Conservation (phyloP, 75 land plant species). For the Selaginella tamariscina region DNA sequence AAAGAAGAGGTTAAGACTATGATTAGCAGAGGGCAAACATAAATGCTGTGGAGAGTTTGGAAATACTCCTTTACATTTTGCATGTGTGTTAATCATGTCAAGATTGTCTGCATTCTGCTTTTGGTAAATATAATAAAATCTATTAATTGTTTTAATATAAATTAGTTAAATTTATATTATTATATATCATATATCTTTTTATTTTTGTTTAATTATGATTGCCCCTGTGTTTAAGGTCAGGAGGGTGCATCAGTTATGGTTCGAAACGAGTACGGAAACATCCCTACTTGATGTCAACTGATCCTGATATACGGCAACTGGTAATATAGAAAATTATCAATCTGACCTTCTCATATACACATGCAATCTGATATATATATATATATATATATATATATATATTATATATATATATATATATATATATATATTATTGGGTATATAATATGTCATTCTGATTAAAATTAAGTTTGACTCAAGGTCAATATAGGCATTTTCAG, state of each 20-base stretch:
- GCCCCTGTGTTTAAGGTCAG: constrained; percentile 20
- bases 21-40: constrained; percentile 17
- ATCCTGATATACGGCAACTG: constrained; percentile 15
- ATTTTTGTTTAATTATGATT: too few relatives aligned
- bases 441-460: neutral
- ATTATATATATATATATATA: neutral
- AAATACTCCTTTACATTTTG: constrained; percentile 34
- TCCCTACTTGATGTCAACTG: constrained; percentile 6
- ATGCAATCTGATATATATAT: neutral
- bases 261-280: constrained; percentile 28
- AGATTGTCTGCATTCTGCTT: constrained; percentile 22
- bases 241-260: constrained; percentile 27
- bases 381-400: neutral
- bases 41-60: constrained; percentile 26
- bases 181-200: neutral
- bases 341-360: neutral
- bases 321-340: neutral
- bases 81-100: constrained; percentile 24
- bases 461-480: neutral
- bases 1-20: constrained; percentile 18
- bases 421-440: neutral
- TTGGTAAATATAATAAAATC: constrained; percentile 18
- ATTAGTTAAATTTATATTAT: constrained; percentile 1
- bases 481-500: too few relatives aligned
- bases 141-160: neutral